Evolutionary conservation across 129 eudicot genomes (phyloP).

Genomic region (Logfia minima): DNA sequence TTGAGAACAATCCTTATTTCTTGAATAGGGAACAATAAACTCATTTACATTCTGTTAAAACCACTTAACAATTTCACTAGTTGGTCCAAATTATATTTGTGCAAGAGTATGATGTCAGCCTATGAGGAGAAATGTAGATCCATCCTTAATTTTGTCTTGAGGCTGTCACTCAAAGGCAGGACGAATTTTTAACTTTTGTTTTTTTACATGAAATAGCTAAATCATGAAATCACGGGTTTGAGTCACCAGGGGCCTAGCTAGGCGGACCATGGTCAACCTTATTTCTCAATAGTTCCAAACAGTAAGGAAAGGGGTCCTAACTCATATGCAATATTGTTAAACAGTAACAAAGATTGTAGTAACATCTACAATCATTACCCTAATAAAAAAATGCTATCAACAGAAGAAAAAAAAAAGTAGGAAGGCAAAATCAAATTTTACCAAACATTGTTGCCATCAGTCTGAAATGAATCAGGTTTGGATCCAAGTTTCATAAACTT

Average conservation of each 20-base stretch:
- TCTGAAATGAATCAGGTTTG: slow-evolving; percentile 84
- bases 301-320: slow-evolving; percentile 3
- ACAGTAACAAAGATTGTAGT: slow-evolving; percentile 7
- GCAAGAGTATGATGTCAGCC: not conserved
- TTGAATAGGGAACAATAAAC: not conserved
- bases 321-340: not conserved
- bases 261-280: not conserved
- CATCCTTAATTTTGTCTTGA: not conserved
- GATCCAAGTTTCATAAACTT: slow-evolving; percentile 99
- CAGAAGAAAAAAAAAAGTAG: not conserved
- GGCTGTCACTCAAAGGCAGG: not conserved
- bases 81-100: not conserved
- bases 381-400: not conserved
- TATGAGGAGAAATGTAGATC: slow-evolving; percentile 9
- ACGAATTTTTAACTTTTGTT: not conserved
- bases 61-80: not conserved
- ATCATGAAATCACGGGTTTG: not conserved
- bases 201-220: not conserved
- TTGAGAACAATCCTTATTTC: not conserved
- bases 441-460: slow-evolving; percentile 79
- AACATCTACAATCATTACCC: not conserved
- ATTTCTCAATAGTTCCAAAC: slow-evolving; percentile 13
- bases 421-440: slow-evolving; percentile 35
- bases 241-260: no score
- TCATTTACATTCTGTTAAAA: not conserved